These are phyloP conservation scores for Trichoderma atroviride DNA, from an alignment of 2,329 filamentous ascomycete species.

Conservation along the genomic window DNA sequence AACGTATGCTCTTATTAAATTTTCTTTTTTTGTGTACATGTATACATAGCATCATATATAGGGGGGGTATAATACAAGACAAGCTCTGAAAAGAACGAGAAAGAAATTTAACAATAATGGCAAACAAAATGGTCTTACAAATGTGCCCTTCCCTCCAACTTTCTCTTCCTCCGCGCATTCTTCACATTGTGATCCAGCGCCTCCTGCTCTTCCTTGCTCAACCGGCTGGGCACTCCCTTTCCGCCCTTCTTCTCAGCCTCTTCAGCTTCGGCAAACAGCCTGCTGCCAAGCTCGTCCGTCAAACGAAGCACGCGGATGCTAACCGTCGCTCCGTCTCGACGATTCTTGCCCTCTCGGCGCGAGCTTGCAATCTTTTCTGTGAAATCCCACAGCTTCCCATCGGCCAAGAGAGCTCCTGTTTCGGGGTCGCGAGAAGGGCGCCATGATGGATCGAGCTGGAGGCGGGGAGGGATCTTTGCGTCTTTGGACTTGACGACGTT, in stretches of 20 bases:
- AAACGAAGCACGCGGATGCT: constrained; percentile 77
- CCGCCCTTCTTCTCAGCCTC: constrained; percentile 41
- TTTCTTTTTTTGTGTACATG: constrained; percentile 4
- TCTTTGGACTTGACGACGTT: constrained; percentile 71
- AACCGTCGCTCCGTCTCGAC: constrained; percentile 89
- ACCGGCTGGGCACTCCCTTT: constrained; percentile 44
- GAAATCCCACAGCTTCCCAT: constrained; percentile 87
- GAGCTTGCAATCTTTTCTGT: constrained; percentile 83
- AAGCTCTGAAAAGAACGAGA: background rate
- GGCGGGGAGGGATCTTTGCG: constrained; percentile 59
- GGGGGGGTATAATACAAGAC: constrained; percentile 23
- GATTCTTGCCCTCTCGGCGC: constrained; percentile 90
- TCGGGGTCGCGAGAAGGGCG: constrained; percentile 64
- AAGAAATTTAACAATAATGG: background rate
- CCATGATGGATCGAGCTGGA: constrained; percentile 77
- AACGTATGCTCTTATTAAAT: background rate
- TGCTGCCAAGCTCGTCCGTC: constrained; percentile 71
- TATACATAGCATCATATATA: constrained; percentile 20
- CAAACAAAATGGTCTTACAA: constrained; percentile 40
- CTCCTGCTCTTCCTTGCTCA: constrained; percentile 56
- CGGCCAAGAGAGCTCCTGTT: constrained; percentile 64
- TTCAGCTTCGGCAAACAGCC: constrained; percentile 65
- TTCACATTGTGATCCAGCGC: constrained; percentile 48
- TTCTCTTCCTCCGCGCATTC: constrained; percentile 52
- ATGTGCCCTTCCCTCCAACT: constrained; percentile 54